Evolutionary conservation across 225 moss, liverwort and hornwort species (phyloP), one percentile per base, ranked within the genome.

Genomic region (Sphagnum contortum): DNA sequence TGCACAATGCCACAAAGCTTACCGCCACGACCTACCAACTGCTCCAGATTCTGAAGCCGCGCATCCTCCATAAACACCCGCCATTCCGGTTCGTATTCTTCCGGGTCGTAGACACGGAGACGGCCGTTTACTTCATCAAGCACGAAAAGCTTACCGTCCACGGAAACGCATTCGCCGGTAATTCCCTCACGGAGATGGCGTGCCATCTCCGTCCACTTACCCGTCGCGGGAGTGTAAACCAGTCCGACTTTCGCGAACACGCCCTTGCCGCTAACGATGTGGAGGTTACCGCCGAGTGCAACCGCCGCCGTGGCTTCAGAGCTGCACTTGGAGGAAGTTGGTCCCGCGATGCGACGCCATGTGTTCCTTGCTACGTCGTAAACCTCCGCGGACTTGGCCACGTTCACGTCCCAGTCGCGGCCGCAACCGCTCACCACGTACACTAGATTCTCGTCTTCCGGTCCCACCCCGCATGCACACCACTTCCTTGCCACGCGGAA

Each of bases 221-320:
- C 58, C 3, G 66, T 49, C 44, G 50, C 13, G 2, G 66, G 58
- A 45, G 60, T 45, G 45, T 66, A 66, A 3, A 72, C 58, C 47
- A 66, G 12, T 46, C 72, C 72, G 6, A 56, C 72, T 46, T 59
- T 66, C 12, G 58, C 49, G 12, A 72, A 60, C 9, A 72, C 59
- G 6, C 65, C 66, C 14, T 50, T 66, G n/a, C 72, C 72, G 59
- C 72, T 72, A 0, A 66, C 65, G 14, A 72, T 51, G 49, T 72
- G 52, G 2, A 72, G 58, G 48, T 72, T 72, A 5, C 66, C 72
- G 2, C 48, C 59, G 44, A 66, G 9, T 2, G 50, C 6, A 4
- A 72, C 57, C 3, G 72, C 72, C 49, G 8, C 54, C 45, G 66
- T 72, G 47, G 72, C 72, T 56, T 72, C 66, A 5, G 66, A 66